Evolutionary conservation across 1,139 yeast genomes (phyloP).

Genomic region (Saccharomyces hybrid): DNA sequence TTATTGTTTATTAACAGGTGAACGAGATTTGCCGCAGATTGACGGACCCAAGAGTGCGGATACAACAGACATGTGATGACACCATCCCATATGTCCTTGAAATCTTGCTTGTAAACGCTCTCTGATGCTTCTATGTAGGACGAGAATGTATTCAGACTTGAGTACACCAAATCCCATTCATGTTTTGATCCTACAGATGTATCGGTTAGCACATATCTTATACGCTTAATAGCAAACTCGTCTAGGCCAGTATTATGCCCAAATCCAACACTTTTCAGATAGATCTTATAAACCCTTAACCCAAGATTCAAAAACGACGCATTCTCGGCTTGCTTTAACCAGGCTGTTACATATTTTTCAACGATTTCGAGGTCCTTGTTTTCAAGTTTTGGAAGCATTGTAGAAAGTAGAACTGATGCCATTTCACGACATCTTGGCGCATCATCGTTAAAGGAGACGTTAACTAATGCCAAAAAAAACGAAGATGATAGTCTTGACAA

Average conservation of each 20-base stretch:
- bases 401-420: constrained; percentile 58
- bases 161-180: constrained; percentile 74
- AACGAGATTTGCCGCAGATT: constrained; percentile 56
- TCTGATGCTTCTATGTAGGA: constrained; percentile 22
- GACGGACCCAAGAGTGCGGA: constrained; percentile 91
- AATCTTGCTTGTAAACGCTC: constrained; percentile 33
- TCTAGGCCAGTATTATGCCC: constrained; percentile 38
- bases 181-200: constrained; percentile 32
- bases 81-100: constrained; percentile 43
- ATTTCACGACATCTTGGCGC: constrained; percentile 75
- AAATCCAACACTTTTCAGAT: constrained; percentile 46
- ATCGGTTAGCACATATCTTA: constrained; percentile 37
- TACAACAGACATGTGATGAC: constrained; percentile 55
- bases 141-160: constrained; percentile 51
- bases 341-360: constrained; percentile 53
- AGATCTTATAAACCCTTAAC: constrained; percentile 62
- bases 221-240: constrained; percentile 35
- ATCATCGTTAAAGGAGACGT: constrained; percentile 72
- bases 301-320: constrained; percentile 66
- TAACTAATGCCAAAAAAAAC: constrained; percentile 75
- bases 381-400: constrained; percentile 49
- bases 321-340: constrained; percentile 59
- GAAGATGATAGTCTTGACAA: constrained; percentile 59
- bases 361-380: constrained; percentile 39
- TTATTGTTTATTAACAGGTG: constrained; percentile 44